Base-by-base conservation (phyloP, 192 early-diverging fungal species). In the Powellomyces hirtus region DNA sequence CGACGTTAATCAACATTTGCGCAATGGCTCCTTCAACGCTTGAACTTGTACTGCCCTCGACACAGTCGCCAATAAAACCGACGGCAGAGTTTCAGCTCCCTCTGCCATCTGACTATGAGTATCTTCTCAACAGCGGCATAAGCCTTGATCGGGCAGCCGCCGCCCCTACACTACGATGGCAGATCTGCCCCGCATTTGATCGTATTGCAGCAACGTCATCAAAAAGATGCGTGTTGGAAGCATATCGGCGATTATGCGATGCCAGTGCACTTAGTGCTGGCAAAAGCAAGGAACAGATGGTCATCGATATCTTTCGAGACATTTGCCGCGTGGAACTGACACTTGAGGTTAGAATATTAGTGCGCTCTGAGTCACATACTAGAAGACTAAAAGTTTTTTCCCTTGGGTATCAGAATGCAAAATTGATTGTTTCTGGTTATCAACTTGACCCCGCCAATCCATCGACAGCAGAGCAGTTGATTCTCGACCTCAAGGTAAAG, bases 401-500 rank as follows among this genome's bases (percentile, higher is more conserved):
- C n/a, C n/a, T n/a, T n/a, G n/a, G n/a, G n/a, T n/a, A 10, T n/a
- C 40, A 69, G 67, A 60, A 46, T 29, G 55, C 57, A 5, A 18
- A 34, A 20, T 33, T 60, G 42, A 69, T 69, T 20, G 58, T 60
- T 31, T 10, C 40, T 5, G 67, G 38, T n/a, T 69, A 69, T 34
- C 16, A 33, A 8, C 35, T 69, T 29, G 44, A 46, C 36, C 20
- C 57, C n/a, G 30, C 33, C 22, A 58, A 60, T 5, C 56, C 44
- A 33, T 27, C 38, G 27, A 33, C 67, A 11, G 49, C 34, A 4
- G 56, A 69, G 27, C 38, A 59, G 27, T 46, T 69, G 3, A 61
- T 69, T 60, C 29, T 69, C 30, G 67, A 44, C 42, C 20, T 60
- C 38, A 69, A 69, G 42, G 67, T 69, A 45, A 27, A 62, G 24